A percentile compares a stretch with the other conserved stretches of the same genome.
These are phyloP conservation scores for Ceratobasidium sp. DNA, from an alignment of 1,284 basidiomycete species.

Conservation along the genomic window DNA sequence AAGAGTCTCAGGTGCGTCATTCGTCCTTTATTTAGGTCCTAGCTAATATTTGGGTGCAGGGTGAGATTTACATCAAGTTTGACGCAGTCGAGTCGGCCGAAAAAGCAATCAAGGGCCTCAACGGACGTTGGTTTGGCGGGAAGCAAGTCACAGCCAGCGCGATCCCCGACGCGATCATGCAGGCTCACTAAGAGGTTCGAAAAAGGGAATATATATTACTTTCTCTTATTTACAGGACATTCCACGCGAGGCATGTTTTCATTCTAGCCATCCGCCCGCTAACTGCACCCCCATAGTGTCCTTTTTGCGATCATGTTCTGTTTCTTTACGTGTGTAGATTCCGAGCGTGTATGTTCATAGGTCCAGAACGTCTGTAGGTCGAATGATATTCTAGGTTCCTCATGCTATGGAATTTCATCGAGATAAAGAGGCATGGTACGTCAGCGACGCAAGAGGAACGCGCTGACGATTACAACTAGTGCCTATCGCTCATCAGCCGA, in stretches of 20 bases:
- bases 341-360: no score
- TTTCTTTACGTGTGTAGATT: no score
- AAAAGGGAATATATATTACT: neutral
- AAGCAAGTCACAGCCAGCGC: slow-evolving; percentile 83
- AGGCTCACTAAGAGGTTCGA: slow-evolving; percentile 62
- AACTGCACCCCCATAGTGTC: no score
- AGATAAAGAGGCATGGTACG: no score
- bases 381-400: no score
- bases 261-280: no score
- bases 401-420: no score
- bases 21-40: slow-evolving; percentile 6
- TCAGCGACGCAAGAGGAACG: no score
- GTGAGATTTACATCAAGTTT: slow-evolving; percentile 98
- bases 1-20: slow-evolving; percentile 80
- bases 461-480: no score
- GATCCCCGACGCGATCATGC: slow-evolving; percentile 92
- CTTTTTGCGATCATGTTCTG: no score
- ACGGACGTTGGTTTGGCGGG: slow-evolving; percentile 95
- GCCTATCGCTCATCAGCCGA: no score
- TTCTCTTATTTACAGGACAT: neutral
- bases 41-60: slow-evolving; percentile 57
- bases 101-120: slow-evolving; percentile 85
- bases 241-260: neutral
- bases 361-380: no score
- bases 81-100: slow-evolving; percentile 78